phyloP scores from a whole-genome alignment of 768 basidiomycete species.

The Phaeolepiota aurea region DNA sequence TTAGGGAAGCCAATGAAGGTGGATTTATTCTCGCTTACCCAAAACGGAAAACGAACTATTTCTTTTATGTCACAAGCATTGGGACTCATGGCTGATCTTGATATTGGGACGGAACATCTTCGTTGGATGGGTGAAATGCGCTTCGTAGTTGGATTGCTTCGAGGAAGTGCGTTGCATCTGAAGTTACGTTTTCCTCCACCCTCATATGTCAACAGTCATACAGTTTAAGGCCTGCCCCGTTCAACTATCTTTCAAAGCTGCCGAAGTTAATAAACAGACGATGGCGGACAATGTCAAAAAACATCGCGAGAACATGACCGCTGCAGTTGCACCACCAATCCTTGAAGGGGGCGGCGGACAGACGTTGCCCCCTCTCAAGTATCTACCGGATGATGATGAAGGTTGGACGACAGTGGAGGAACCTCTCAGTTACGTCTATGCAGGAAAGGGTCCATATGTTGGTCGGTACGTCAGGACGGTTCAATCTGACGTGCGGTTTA shows the following conservation, averaged over 20 bases:
- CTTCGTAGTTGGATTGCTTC: constrained; percentile 65
- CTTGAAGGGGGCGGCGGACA: constrained; percentile 10
- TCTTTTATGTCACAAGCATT: constrained; percentile 82
- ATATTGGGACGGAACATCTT: constrained; percentile 75
- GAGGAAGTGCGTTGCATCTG: constrained; percentile 43
- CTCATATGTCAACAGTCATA: constrained; percentile 34
- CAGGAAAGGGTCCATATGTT: constrained; percentile 75
- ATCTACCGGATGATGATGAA: constrained; percentile 34
- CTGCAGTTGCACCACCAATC: constrained; percentile 5
- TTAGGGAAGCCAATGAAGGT: constrained; percentile 65
- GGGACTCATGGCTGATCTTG: constrained; percentile 81
- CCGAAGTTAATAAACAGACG: constrained; percentile 57
- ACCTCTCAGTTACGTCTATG: constrained; percentile 62
- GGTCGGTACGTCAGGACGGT: constrained; percentile 34
- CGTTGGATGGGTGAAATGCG: constrained; percentile 84
- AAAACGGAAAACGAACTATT: constrained; percentile 50
- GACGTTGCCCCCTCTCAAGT: constrained; percentile 37
- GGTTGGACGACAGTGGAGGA: constrained; percentile 69
- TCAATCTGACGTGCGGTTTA: too few species aligned
- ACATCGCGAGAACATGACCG: constrained; percentile 4
- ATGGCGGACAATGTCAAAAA: constrained; percentile 49
- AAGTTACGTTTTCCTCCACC: background rate
- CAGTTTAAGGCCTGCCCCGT: constrained; percentile 58
- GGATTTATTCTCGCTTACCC: constrained; percentile 73
- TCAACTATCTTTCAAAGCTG: constrained; percentile 63